Base-by-base conservation (phyloP, 306 rosid genomes). In the Cucurbita pepo region DNA sequence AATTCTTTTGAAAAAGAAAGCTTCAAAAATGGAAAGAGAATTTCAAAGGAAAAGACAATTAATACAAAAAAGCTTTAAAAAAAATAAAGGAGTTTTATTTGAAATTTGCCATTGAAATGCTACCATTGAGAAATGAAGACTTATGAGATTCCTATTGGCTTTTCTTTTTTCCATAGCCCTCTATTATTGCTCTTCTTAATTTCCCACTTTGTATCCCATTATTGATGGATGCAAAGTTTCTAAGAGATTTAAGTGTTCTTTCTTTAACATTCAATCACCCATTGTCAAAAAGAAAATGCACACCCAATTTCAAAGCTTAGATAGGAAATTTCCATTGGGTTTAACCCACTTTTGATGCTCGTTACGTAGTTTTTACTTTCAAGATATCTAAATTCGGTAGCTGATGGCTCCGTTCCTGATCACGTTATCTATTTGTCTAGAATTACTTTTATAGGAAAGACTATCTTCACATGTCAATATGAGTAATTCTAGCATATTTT, bases 101-200 rank as follows among this genome's bases (percentile, higher is more conserved):
- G 48, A 19, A 37, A 62, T 62, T 62, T 62, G 13, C 25, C 25
- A 62, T 38, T 60, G 66, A 19, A 43, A 62, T 62, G 45, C 48
- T 87, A 81, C 81, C 88, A 74, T 36, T 62, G 48, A 16, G 69
- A 56, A 86, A 86, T 84, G 79, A 72, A 70, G 81, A 80, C 87
- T 80, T 73, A 79, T 83, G 84, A 86, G 61, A 86, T 83, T 86
- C 91, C 84, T 84, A 85, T 77, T 77, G 66, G 14, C 41, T 77
- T 52, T 52, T 78, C 1, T 8, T n/a, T 72, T 50, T 37, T 50
- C 69, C 78, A 8, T 78, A 61, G 47, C 13, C 69, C 69, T 62
- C 87, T 75, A 83, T 84, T 81, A 81, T 83, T 89, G 91, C 82
- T 86, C 58, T 76, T 73, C 81, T 63, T 69, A 76, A 75, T 81